Evolutionary conservation across 306 rosid genomes (phyloP).

Genomic region (Albizia julibrissin): DNA sequence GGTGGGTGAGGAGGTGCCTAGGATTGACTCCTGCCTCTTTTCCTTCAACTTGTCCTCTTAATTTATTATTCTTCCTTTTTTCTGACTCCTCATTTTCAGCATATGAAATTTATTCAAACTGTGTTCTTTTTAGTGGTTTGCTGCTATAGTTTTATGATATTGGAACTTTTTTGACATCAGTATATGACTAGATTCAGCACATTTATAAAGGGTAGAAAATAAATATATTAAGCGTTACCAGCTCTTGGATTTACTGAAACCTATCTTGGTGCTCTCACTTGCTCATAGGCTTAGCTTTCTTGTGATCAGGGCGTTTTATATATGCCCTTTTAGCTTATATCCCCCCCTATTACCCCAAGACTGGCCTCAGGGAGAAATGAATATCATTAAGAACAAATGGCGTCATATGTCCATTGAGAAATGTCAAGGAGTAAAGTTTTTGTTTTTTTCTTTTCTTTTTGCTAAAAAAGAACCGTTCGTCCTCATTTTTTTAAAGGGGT

Average conservation of each 20-base stretch:
- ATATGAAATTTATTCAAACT: conserved; percentile 4
- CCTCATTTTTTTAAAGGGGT: background rate
- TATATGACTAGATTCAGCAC: background rate
- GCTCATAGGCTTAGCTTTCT: background rate
- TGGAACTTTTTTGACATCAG: background rate
- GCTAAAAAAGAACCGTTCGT: background rate
- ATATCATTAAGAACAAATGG: background rate
- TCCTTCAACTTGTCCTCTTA: conserved; percentile 24
- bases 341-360: background rate
- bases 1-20: conserved; percentile 26
- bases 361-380: background rate
- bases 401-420: background rate
- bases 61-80: conserved; percentile 33
- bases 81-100: conserved; percentile 26
- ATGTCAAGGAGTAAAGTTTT: background rate
- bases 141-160: background rate
- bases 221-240: background rate
- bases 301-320: background rate
- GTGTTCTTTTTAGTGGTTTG: background rate
- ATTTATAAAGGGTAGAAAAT: background rate
- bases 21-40: conserved; percentile 31
- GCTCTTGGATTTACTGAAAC: background rate
- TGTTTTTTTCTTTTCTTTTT: background rate
- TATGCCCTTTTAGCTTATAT: background rate
- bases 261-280: background rate